Percentiles rank a stretch among this genome's conserved stretches.
These are phyloP conservation scores for Lagenaria siceraria DNA, from an alignment of 306 rosid species.

Conservation along the genomic window DNA sequence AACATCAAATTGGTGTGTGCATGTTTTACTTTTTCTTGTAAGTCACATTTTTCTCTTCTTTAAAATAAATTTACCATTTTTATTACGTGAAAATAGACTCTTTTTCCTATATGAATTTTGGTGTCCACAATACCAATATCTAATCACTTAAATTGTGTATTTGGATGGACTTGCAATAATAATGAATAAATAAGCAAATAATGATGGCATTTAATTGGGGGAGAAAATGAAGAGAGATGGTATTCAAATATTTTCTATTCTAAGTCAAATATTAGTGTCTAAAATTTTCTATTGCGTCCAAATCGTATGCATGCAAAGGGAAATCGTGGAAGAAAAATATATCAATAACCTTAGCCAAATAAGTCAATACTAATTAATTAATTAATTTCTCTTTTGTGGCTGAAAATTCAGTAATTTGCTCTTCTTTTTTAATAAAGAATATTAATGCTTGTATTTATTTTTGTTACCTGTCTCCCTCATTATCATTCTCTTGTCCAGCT, in stretches of 20 bases:
- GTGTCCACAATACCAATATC: neutral
- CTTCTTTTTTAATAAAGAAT: neutral
- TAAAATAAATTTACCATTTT: too few relatives aligned
- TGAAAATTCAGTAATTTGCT: neutral
- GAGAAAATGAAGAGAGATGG: neutral
- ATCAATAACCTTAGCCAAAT: neutral
- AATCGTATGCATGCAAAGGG: constrained; percentile 5
- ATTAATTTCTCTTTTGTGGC: neutral
- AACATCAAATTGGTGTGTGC: too few relatives aligned
- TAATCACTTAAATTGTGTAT: neutral
- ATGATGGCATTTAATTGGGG: neutral
- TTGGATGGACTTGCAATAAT: neutral
- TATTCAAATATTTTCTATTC: neutral
- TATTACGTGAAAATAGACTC: too few relatives aligned
- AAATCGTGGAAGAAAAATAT: neutral
- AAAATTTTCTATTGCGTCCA: neutral
- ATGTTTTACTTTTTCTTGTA: too few relatives aligned
- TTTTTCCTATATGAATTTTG: too few relatives aligned
- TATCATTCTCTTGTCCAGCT: neutral
- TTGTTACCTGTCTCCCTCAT: neutral
- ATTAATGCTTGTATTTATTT: neutral
- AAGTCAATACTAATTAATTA: neutral
- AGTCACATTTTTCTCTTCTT: too few relatives aligned
- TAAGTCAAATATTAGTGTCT: neutral
- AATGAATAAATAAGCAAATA: neutral